Evolutionary conservation across 164 flowering plant genomes (phyloP).

Genomic region (Magnolia officinalis): DNA sequence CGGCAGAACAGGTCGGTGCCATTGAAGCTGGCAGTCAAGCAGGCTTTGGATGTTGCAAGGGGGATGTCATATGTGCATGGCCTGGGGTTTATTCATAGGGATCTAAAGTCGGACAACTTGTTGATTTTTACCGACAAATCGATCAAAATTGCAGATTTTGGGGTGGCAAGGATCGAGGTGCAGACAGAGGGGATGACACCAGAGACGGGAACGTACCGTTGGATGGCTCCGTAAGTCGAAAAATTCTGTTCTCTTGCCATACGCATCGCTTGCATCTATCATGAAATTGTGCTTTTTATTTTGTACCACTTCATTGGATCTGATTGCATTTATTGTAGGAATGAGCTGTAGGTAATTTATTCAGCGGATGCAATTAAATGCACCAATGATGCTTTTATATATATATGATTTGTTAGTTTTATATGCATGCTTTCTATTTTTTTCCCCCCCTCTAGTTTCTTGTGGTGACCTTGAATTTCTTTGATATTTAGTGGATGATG

Average conservation of each 20-base stretch:
- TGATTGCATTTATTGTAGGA: background rate
- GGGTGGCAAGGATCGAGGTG: conserved; percentile 75
- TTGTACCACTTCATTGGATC: background rate
- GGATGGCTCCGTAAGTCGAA: conserved; percentile 81
- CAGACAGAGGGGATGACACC: conserved; percentile 81
- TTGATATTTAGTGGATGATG: background rate
- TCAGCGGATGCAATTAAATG: background rate
- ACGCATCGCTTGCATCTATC: background rate
- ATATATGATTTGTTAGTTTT: too few species aligned
- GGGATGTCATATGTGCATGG: conserved; percentile 78
- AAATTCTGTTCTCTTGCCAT: background rate
- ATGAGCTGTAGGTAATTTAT: background rate
- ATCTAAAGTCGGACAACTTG: conserved; percentile 67
- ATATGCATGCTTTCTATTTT: background rate
- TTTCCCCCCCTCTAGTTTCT: background rate
- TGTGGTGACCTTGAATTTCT: background rate
- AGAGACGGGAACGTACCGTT: conserved; percentile 75
- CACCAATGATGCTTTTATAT: background rate
- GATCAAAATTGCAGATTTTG: conserved; percentile 74
- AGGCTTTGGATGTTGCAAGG: conserved; percentile 73
- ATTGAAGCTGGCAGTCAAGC: conserved; percentile 58
- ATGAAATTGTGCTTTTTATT: background rate
- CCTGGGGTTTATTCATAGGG: conserved; percentile 60
- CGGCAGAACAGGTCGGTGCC: conserved; percentile 58
- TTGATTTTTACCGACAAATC: conserved; percentile 50